Evolutionary conservation across 352 stramenopile species (phyloP).

Genomic region (Globisporangium camurandrum): DNA sequence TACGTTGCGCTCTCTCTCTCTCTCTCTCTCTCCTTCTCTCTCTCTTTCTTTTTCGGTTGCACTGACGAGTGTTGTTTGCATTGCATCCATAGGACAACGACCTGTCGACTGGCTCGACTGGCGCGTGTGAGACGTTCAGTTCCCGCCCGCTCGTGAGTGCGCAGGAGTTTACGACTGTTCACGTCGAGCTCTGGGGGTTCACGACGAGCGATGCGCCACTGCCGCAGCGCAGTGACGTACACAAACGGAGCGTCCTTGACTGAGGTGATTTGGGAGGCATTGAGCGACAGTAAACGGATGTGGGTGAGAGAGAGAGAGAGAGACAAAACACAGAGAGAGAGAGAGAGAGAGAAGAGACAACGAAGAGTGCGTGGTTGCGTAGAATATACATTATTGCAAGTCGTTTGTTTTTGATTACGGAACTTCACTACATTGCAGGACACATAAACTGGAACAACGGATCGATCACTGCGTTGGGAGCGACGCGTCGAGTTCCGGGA

Average conservation of each 20-base stretch:
- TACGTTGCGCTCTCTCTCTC: constrained; percentile 20
- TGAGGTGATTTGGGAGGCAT: constrained; percentile 8
- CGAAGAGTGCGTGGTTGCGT: too few species aligned
- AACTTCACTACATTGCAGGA: too few species aligned
- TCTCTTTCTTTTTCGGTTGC: background rate
- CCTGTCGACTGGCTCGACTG: constrained; percentile 74
- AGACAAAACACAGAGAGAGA: background rate
- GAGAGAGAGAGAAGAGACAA: background rate
- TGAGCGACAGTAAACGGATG: constrained; percentile 5
- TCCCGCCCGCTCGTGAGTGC: constrained; percentile 67
- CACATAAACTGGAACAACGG: too few species aligned
- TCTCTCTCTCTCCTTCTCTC: background rate
- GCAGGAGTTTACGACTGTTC: constrained; percentile 73
- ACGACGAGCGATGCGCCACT: constrained; percentile 48
- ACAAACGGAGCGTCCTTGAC: constrained; percentile 64
- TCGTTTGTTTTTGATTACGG: too few species aligned
- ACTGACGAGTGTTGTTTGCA: background rate
- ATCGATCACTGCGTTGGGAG: constrained; percentile 9
- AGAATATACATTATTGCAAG: too few species aligned
- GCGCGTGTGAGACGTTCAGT: constrained; percentile 83
- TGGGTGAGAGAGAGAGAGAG: background rate
- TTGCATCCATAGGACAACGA: constrained; percentile 66
- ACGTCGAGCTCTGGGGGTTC: constrained; percentile 86
- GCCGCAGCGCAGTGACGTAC: constrained; percentile 19
- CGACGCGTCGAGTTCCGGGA: constrained; percentile 17